Evolutionary conservation across 2,329 filamentous ascomycete genomes (phyloP).

Genomic region (Aspergillus novofumigatus): DNA sequence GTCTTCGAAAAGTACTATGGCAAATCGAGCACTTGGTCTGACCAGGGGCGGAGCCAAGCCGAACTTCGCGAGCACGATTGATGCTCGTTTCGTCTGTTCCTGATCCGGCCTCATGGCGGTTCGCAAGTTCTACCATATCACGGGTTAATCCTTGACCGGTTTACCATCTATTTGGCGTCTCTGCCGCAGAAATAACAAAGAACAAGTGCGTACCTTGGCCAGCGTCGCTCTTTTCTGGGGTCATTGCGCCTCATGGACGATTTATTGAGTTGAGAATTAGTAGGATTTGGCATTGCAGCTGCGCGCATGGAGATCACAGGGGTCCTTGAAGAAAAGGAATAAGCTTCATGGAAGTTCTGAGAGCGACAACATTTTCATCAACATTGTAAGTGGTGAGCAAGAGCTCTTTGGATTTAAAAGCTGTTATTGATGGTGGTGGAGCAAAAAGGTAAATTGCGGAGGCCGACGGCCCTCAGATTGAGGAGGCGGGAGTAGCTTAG

Average conservation of each 20-base stretch:
- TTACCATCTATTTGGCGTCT: neutral
- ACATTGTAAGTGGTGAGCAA: neutral
- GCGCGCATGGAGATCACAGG: neutral
- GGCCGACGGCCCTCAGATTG: neutral
- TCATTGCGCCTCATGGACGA: slow-evolving; percentile 27
- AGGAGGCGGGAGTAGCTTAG: neutral
- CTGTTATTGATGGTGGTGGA: neutral
- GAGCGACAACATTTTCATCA: slow-evolving; percentile 1
- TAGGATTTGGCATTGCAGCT: slow-evolving; percentile 14
- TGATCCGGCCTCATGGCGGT: slow-evolving; percentile 14
- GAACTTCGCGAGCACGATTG: slow-evolving; percentile 9
- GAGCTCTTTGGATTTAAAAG: neutral
- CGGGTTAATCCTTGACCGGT: slow-evolving; percentile 3
- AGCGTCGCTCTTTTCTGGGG: slow-evolving; percentile 23
- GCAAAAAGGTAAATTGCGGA: neutral
- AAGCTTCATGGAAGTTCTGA: slow-evolving; percentile 7
- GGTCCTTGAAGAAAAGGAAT: neutral
- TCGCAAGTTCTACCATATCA: slow-evolving; percentile 10
- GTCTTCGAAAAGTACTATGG: slow-evolving; percentile 35
- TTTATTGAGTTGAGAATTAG: slow-evolving; percentile 1
- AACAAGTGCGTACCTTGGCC: slow-evolving; percentile 17
- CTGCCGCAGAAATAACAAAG: neutral
- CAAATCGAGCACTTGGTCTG: slow-evolving; percentile 34
- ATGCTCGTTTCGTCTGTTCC: slow-evolving; percentile 8
- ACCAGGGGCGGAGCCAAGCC: slow-evolving; percentile 12